These are phyloP conservation scores for Pythium aristosporum DNA, from an alignment of 352 stramenopile species.

Conservation along the genomic window DNA sequence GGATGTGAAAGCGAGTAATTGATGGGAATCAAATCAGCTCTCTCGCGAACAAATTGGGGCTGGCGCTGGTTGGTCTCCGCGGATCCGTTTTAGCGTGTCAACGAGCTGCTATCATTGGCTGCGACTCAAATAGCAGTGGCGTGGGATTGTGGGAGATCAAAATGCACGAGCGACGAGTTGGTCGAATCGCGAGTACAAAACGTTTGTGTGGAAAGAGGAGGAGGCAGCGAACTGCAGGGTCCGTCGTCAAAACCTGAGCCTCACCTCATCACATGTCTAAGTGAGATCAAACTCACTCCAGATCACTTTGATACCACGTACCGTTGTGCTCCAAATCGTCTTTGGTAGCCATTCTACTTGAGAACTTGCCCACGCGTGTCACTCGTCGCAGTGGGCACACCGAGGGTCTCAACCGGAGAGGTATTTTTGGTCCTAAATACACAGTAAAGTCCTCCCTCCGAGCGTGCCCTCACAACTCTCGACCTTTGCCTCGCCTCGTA, in stretches of 20 bases:
- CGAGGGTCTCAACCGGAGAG: no score
- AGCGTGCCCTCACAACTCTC: not conserved
- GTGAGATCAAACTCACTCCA: no score
- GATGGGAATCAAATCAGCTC: not conserved
- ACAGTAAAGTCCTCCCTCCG: no score
- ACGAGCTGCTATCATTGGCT: not conserved
- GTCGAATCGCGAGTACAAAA: not conserved
- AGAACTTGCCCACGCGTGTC: no score
- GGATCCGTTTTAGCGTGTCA: constrained; percentile 8
- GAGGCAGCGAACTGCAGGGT: not conserved
- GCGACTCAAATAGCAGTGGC: not conserved
- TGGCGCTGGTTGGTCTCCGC: not conserved
- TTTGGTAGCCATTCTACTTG: no score
- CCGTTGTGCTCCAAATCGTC: no score
- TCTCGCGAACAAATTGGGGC: not conserved
- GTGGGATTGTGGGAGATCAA: not conserved
- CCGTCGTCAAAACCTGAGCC: not conserved
- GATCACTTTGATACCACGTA: no score
- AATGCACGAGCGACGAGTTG: not conserved
- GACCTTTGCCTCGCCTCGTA: not conserved
- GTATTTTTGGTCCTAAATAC: no score
- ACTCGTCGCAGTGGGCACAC: no score
- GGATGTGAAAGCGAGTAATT: not conserved
- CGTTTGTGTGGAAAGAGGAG: no score
- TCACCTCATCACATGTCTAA: no score